Conservation (phyloP, 139 green algal genomes). For the Chlamydomonas schloesseri region DNA sequence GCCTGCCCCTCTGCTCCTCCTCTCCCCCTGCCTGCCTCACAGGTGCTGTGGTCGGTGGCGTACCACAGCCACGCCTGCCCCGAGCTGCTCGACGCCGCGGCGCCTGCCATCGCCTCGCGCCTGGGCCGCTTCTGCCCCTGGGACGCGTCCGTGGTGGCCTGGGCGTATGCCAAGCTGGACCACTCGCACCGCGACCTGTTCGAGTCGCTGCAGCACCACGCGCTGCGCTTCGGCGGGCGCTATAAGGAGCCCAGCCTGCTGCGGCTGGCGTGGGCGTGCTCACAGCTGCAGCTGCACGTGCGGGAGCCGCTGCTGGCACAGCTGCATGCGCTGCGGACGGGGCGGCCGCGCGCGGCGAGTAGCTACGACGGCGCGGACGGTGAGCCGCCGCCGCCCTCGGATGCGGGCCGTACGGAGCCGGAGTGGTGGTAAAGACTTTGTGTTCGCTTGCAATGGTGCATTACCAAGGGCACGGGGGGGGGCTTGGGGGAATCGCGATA, state of each 20-base stretch:
- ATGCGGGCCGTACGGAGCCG: conserved; percentile 8
- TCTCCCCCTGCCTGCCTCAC: too few relatives aligned
- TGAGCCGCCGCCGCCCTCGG: neutral
- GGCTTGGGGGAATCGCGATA: too few relatives aligned
- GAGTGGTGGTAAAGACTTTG: neutral
- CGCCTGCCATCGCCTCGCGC: neutral
- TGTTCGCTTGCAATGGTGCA: too few relatives aligned
- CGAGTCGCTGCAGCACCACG: conserved; percentile 36
- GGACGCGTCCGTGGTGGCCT: conserved; percentile 39
- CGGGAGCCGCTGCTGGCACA: neutral
- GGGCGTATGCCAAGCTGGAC: conserved; percentile 51
- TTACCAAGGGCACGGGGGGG: too few relatives aligned
- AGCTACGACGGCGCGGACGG: conserved; percentile 27
- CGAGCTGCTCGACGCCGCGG: conserved; percentile 45
- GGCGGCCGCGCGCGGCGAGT: neutral
- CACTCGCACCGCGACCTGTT: conserved; percentile 34
- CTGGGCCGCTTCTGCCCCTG: conserved; percentile 14
- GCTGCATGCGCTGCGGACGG: neutral
- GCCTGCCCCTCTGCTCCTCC: too few relatives aligned
- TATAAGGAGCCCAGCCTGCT: conserved; percentile 13
- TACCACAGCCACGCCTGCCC: conserved; percentile 31
- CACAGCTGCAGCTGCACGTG: conserved; percentile 8
- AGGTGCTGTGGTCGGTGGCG: conserved; percentile 47
- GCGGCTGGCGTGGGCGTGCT: conserved; percentile 29
- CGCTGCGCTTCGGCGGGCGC: neutral